Base-by-base conservation (phyloP, 768 basidiomycete genomes). In the Boletus reticuloceps region DNA sequence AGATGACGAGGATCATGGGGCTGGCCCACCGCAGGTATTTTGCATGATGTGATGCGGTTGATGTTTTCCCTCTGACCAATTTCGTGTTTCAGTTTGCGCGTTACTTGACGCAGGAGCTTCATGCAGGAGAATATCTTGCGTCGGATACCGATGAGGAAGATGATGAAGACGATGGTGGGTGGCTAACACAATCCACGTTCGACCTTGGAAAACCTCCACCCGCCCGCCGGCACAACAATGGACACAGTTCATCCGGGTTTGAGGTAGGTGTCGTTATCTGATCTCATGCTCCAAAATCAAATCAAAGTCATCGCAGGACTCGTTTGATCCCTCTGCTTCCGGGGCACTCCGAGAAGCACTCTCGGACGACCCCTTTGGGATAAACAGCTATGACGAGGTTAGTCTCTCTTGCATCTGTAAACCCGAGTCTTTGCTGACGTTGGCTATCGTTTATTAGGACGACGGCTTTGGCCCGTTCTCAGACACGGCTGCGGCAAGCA, bases 391-490 rank as follows among this genome's bases (percentile, higher is more conserved):
- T 50, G 81, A 86, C 29, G 84, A 86, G 45, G 85, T 85, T 49
- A 45, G 61, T 64, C 51, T 47, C 44, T 19, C 39, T 39, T n/a
- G 32, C 10, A 14, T 36, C 7, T 53, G 16, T n/a, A 22, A 10
- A n/a, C 44, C 4, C 16, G 2, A 5, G 32, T 1, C 13, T 11
- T 32, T 16, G 34, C 50, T 53, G 31, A 60, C 20, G 7, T 19
- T 51, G 10, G 31, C 17, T 49, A n/a, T 32, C 14, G 13, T 0
- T 39, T 17, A 14, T 4, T 59, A 79, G 69, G 72, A 88, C 70
- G 88, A 87, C 52, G 79, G 73, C n/a, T 89, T 90, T 68, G 91
- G 90, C 3, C 89, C 91, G 7, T 92, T 93, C 72, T 84, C 89
- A 2, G 88, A 90, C 65, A 65, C 83, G 2, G 77, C 83, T 1